Evolutionary conservation across 345 rosid species (phyloP).

Genomic region (Ailanthus altissimus): DNA sequence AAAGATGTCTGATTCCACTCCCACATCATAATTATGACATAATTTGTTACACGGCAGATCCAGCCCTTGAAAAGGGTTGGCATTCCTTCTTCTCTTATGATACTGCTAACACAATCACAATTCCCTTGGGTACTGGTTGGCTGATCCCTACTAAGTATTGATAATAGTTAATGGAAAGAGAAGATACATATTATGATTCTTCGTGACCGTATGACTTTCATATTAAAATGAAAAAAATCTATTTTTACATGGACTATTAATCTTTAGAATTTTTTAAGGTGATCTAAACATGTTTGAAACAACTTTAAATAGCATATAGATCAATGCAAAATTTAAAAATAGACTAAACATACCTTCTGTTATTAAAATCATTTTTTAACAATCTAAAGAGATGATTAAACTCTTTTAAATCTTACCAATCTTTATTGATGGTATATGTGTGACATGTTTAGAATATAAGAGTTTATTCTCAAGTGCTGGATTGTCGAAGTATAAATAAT

Average conservation of each 20-base stretch:
- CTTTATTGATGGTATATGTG: too few species aligned
- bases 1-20: neutral
- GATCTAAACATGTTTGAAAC: too few species aligned
- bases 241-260: conserved; percentile 68
- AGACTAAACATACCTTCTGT: too few species aligned
- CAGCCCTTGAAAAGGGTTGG: conserved; percentile 66
- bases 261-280: too few species aligned
- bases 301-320: too few species aligned
- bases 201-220: neutral
- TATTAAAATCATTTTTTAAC: too few species aligned
- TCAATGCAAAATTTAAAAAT: too few species aligned
- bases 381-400: too few species aligned
- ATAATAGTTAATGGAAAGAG: neutral
- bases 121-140: conserved; percentile 71
- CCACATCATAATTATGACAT: neutral
- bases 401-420: too few species aligned
- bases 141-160: conserved; percentile 49
- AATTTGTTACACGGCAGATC: neutral
- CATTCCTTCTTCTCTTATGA: conserved; percentile 73
- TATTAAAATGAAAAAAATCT: neutral
- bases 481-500: too few species aligned
- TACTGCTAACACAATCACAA: conserved; percentile 55
- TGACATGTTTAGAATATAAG: too few species aligned
- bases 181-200: neutral
- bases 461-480: too few species aligned